A percentile compares a stretch with the other conserved stretches of the same genome.
phyloP scores from a whole-genome alignment of 768 basidiomycete genomes.

The Podaxis mareebaensis region DNA sequence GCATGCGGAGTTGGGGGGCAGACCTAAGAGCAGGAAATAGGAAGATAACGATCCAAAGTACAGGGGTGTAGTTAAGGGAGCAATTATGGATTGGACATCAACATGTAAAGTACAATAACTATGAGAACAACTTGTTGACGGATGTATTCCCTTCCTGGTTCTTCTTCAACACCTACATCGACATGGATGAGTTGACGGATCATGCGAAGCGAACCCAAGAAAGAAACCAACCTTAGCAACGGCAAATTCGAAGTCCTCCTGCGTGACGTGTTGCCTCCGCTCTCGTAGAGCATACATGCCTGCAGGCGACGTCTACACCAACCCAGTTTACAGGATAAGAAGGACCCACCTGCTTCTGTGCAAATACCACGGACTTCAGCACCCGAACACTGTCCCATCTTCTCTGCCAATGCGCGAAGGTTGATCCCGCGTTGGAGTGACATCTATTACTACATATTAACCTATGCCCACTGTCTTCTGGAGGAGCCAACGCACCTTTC shows the following conservation, averaged over 20 bases:
- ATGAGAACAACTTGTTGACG: constrained; percentile 92
- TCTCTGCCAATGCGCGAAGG: constrained; percentile 92
- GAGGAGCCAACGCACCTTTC: constrained; percentile 59
- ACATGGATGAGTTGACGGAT: constrained; percentile 9
- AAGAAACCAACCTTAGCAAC: constrained; percentile 77
- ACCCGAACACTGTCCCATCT: constrained; percentile 99
- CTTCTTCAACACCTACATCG: constrained; percentile 82
- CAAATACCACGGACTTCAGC: constrained; percentile 98
- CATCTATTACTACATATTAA: constrained; percentile 59
- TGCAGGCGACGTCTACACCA: constrained; percentile 25
- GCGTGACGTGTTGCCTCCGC: constrained; percentile 94
- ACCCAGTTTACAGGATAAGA: neutral
- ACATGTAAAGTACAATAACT: constrained; percentile 26
- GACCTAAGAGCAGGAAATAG: too few relatives aligned
- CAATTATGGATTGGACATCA: too few relatives aligned
- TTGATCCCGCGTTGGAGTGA: constrained; percentile 97
- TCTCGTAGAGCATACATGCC: constrained; percentile 98
- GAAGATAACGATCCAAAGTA: too few relatives aligned
- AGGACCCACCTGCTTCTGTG: constrained; percentile 82
- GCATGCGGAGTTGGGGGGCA: too few relatives aligned
- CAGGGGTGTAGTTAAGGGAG: too few relatives aligned
- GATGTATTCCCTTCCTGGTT: constrained; percentile 94
- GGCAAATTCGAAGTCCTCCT: constrained; percentile 99
- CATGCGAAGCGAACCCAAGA: neutral
- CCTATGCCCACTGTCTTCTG: neutral